Percentiles rank a stretch among this genome's conserved stretches.
These are phyloP conservation scores for Penicillium janthinellum DNA, from an alignment of 2,329 filamentous ascomycete species.

Conservation along the genomic window DNA sequence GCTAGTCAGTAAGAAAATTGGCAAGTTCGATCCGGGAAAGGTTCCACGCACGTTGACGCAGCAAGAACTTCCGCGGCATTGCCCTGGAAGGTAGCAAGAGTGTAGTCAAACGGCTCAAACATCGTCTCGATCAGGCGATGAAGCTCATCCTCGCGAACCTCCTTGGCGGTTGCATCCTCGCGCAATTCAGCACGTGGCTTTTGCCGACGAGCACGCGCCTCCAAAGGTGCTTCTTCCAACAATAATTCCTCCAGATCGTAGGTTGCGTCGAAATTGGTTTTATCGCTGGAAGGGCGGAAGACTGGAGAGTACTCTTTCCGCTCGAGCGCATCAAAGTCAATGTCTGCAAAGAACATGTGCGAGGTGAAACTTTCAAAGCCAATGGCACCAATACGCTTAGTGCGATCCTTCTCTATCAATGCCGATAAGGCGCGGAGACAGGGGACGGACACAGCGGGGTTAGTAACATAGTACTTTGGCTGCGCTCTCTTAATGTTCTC, in stretches of 20 bases:
- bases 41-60: slow-evolving; percentile 34
- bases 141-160: slow-evolving; percentile 91
- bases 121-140: slow-evolving; percentile 92
- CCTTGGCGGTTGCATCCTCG: slow-evolving; percentile 91
- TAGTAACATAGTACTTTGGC: slow-evolving; percentile 88
- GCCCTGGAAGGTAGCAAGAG: slow-evolving; percentile 71
- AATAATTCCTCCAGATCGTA: slow-evolving; percentile 95
- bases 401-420: slow-evolving; percentile 77
- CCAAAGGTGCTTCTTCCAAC: slow-evolving; percentile 89
- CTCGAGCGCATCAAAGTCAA: slow-evolving; percentile 84
- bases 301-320: slow-evolving; percentile 86
- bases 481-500: slow-evolving; percentile 78
- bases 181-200: slow-evolving; percentile 90
- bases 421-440: slow-evolving; percentile 88
- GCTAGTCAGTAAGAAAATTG: slow-evolving; percentile 11
- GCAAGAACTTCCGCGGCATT: slow-evolving; percentile 46
- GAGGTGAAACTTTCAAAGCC: slow-evolving; percentile 81
- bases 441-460: slow-evolving; percentile 81
- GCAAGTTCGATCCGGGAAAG: not conserved
- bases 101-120: slow-evolving; percentile 96
- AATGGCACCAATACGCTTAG: slow-evolving; percentile 78
- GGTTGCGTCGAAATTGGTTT: slow-evolving; percentile 98
- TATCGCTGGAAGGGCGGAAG: slow-evolving; percentile 91
- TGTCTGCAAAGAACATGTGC: slow-evolving; percentile 82
- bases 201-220: slow-evolving; percentile 87